These are phyloP conservation scores for Theobroma cacao DNA, from an alignment of 345 rosid genomes.

Conservation along the genomic window DNA sequence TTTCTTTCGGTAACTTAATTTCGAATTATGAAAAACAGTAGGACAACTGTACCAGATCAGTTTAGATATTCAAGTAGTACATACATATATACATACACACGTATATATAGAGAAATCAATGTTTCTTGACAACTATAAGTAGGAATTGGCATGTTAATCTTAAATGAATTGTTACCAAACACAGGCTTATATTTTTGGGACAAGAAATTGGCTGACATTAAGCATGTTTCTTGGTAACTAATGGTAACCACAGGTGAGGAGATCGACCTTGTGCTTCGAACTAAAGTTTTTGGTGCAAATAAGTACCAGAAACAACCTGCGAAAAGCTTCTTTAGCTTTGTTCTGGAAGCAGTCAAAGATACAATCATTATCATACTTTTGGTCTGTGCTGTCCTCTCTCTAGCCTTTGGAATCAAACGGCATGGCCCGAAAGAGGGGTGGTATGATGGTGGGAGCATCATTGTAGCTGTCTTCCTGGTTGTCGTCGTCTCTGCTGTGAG, in stretches of 20 bases:
- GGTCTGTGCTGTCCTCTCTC: slow-evolving; percentile 33
- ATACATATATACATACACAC: too few species aligned
- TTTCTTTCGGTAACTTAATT: too few species aligned
- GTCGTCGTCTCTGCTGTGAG: slow-evolving; percentile 27
- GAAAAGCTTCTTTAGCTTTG: slow-evolving; percentile 27
- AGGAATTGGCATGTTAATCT: too few species aligned
- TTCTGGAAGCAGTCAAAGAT: slow-evolving; percentile 30
- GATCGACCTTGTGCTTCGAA: slow-evolving; percentile 21
- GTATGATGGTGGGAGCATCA: slow-evolving; percentile 34
- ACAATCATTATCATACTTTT: slow-evolving; percentile 27
- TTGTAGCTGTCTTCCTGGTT: slow-evolving; percentile 28
- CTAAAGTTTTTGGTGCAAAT: slow-evolving; percentile 21
- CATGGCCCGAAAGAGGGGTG: slow-evolving; percentile 28
- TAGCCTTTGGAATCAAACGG: slow-evolving; percentile 30
- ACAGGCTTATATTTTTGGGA: too few species aligned
- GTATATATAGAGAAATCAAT: too few species aligned
- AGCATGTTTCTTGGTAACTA: neutral
- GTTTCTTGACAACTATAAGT: too few species aligned
- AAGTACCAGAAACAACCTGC: slow-evolving; percentile 14
- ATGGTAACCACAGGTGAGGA: neutral
- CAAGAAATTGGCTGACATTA: neutral
- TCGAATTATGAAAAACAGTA: too few species aligned
- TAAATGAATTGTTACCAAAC: too few species aligned
- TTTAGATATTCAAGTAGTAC: too few species aligned
- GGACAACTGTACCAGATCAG: too few species aligned